A percentile compares a stretch with the other conserved stretches of the same genome.
phyloP scores from a whole-genome alignment of 1,284 basidiomycete species.

The Moesziomyces sp. region DNA sequence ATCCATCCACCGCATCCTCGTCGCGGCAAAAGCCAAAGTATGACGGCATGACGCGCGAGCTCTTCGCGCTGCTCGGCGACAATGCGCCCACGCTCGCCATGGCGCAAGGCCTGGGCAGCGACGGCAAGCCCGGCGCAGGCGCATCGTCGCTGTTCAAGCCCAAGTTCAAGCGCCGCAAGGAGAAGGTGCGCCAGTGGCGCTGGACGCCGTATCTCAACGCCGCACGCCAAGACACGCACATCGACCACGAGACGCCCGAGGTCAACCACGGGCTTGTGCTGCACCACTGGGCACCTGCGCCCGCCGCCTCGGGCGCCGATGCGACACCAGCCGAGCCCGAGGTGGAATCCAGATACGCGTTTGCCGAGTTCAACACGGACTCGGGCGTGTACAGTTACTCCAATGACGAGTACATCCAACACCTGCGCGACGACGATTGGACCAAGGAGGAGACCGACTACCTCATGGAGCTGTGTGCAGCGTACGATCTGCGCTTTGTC shows the following conservation, averaged over 20 bases:
- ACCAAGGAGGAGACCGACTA: constrained; percentile 94
- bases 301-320: not conserved
- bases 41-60: constrained; percentile 85
- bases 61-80: constrained; percentile 92
- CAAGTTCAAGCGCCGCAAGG: constrained; percentile 84
- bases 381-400: constrained; percentile 82
- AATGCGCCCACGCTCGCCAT: constrained; percentile 80
- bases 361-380: constrained; percentile 82
- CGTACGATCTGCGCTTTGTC: constrained; percentile 90
- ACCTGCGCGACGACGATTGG: constrained; percentile 87
- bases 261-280: constrained; percentile 52
- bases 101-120: constrained; percentile 27
- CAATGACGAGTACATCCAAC: constrained; percentile 86
- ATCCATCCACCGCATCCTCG: constrained; percentile 27
- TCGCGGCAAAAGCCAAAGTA: constrained; percentile 42
- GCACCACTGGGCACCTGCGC: constrained; percentile 58
- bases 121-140: constrained; percentile 62
- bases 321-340: constrained; percentile 19
- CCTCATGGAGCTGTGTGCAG: constrained; percentile 81
- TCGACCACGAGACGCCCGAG: constrained; percentile 35
- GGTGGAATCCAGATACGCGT: constrained; percentile 70
- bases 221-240: constrained; percentile 55
- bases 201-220: constrained; percentile 62
- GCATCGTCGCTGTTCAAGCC: constrained; percentile 73
- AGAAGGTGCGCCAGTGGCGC: constrained; percentile 68